phyloP scores from a whole-genome alignment of 2,329 filamentous ascomycete genomes.

The Lasiodiplodia sp. region DNA sequence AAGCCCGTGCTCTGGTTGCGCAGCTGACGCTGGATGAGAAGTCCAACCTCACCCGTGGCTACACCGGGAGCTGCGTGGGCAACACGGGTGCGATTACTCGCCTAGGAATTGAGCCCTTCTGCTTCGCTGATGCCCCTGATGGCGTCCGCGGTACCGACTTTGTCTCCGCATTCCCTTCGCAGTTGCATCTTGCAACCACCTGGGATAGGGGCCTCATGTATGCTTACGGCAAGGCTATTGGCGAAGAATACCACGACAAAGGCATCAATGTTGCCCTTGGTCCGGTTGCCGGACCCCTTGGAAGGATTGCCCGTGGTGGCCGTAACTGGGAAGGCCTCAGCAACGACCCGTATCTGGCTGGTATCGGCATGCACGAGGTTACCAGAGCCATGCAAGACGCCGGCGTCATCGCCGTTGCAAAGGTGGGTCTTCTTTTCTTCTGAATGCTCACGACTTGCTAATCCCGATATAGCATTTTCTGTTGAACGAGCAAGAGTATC shows the following conservation, averaged over 20 bases:
- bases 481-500: constrained; percentile 66
- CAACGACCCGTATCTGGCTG: constrained; percentile 70
- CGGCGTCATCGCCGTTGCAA: constrained; percentile 64
- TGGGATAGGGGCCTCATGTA: constrained; percentile 49
- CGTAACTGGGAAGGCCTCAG: constrained; percentile 79
- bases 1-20: constrained; percentile 49
- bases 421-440: constrained; percentile 53
- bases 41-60: constrained; percentile 48
- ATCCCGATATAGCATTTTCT: constrained; percentile 58
- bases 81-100: constrained; percentile 47
- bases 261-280: constrained; percentile 73
- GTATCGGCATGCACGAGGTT: constrained; percentile 57
- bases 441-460: background rate
- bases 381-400: constrained; percentile 61
- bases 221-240: constrained; percentile 44
- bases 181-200: constrained; percentile 45
- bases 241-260: constrained; percentile 42
- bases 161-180: constrained; percentile 42
- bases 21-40: constrained; percentile 54
- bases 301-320: constrained; percentile 64
- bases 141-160: constrained; percentile 44
- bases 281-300: constrained; percentile 72
- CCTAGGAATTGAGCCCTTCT: constrained; percentile 47
- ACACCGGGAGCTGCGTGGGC: constrained; percentile 43
- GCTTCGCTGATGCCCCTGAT: constrained; percentile 48